These are phyloP conservation scores for Dactylorhiza incarnata DNA, from an alignment of 106 monocot species.

Conservation along the genomic window DNA sequence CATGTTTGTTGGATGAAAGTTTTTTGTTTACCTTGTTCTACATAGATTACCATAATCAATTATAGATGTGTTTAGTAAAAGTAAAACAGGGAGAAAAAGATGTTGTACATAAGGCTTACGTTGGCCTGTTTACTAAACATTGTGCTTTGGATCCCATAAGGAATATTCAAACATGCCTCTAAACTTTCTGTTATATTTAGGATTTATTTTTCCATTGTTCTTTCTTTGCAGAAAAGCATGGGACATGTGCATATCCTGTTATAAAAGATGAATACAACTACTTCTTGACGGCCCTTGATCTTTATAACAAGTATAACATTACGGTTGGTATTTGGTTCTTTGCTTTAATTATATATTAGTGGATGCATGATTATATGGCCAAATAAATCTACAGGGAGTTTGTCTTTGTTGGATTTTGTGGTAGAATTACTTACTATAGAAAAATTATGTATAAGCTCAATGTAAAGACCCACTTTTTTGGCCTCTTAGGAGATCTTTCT, in stretches of 20 bases:
- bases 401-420: background rate
- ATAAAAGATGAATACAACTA: slow-evolving; percentile 76
- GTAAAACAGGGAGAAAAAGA: background rate
- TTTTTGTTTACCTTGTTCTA: background rate
- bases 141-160: background rate
- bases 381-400: background rate
- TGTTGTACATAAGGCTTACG: background rate
- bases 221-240: slow-evolving; percentile 53
- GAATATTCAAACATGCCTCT: background rate
- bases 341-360: background rate
- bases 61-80: background rate
- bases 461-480: too few relatives aligned
- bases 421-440: background rate
- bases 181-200: background rate
- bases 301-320: slow-evolving; percentile 88
- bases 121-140: background rate
- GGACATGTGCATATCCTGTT: slow-evolving; percentile 79
- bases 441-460: too few relatives aligned
- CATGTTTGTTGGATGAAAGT: background rate
- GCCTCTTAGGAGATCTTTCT: too few relatives aligned
- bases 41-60: background rate
- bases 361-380: background rate
- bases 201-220: slow-evolving; percentile 4
- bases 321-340: slow-evolving; percentile 46
- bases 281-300: slow-evolving; percentile 59